Evolutionary conservation across 1,284 basidiomycete species (phyloP), one percentile per base, ranked within the genome.

Genomic region (Sporisorium exsertum): DNA sequence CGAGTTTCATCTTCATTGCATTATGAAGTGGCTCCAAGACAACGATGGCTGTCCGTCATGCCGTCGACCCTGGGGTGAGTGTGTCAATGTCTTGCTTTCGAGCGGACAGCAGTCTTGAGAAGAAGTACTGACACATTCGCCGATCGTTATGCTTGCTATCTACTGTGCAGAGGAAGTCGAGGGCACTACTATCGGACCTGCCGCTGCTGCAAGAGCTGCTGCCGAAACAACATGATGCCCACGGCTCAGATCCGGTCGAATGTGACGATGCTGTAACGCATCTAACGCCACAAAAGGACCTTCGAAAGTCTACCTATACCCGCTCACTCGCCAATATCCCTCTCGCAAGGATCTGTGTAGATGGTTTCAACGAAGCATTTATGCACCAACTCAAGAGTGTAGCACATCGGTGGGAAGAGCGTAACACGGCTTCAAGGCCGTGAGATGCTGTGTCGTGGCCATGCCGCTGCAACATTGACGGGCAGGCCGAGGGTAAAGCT

Each of bases 1-100:
- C 74, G 82, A 83, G 46, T 85, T 85, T 58, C 84, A 85, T 42
- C 67, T 82, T 35, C 84, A 85, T 59, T 85, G 84, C 64, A 84
- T 85, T 68, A 77, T 74, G 61, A 79, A 81, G 64, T 85, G 84
- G 84, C 79, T 84, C 50, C 72, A 79, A 27, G 77, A 81, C 53
- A 79, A 81, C 37, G 70, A 72, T 22, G 69, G 73, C 22, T 80
- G 79, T 57, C 79, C 79, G 4, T 67, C 74, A 5, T 78, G 76
- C 51, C 74, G 74, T 49, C 61, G 76, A 51, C 72, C 76, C 1
- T 80, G 79, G 79, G 69, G 78, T 79, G 29, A 65, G 78, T 74
- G 13, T 35, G 24, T 43, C 40, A 3, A 40, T 40, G 2, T 7
- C 20, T 18, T 5, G 26, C 49, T 29, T 12, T 15, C 10, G 0